A percentile compares a stretch with the other conserved stretches of the same genome.
Conservation (phyloP, 495 filamentous ascomycete genomes). For the Xylaria intraflava region DNA sequence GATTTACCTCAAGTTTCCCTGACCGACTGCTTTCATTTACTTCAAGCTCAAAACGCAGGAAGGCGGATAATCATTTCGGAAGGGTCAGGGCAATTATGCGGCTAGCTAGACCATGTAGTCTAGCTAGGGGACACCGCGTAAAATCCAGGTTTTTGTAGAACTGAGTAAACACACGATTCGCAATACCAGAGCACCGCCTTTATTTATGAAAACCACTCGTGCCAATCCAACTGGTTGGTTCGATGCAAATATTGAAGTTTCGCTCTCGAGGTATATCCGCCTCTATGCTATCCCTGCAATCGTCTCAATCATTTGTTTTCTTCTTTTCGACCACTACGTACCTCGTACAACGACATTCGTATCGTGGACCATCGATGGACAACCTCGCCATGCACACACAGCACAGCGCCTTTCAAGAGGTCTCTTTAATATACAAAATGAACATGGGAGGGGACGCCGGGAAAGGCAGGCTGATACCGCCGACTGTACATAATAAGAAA, state of each 20-base stretch:
- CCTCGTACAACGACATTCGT: constrained; percentile 5
- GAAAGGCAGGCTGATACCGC: constrained; percentile 1
- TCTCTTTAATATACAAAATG: constrained; percentile 7
- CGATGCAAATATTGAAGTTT: constrained; percentile 1
- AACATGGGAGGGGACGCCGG: not conserved
- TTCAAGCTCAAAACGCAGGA: not conserved
- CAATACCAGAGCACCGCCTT: not conserved
- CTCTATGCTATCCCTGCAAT: constrained; percentile 1
- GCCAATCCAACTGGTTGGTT: constrained; percentile 1
- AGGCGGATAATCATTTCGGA: not conserved
- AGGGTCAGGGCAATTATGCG: not conserved
- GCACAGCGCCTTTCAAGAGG: not conserved
- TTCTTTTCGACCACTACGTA: constrained; percentile 3
- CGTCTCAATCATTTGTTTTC: not conserved
- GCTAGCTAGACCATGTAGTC: not conserved
- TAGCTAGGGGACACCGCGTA: not conserved
- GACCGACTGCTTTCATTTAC: not conserved
- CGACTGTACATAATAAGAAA: not conserved
- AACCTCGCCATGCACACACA: not conserved
- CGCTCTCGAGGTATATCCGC: constrained; percentile 10
- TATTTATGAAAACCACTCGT: not conserved
- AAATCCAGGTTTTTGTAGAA: constrained; percentile 3
- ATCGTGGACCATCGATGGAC: not conserved
- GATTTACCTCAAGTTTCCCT: too few species aligned
- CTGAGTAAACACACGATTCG: constrained; percentile 3